Evolutionary conservation across 164 flowering plant species (phyloP), one percentile per base, ranked within the genome.

Genomic region (Macadamia tetraphylla): DNA sequence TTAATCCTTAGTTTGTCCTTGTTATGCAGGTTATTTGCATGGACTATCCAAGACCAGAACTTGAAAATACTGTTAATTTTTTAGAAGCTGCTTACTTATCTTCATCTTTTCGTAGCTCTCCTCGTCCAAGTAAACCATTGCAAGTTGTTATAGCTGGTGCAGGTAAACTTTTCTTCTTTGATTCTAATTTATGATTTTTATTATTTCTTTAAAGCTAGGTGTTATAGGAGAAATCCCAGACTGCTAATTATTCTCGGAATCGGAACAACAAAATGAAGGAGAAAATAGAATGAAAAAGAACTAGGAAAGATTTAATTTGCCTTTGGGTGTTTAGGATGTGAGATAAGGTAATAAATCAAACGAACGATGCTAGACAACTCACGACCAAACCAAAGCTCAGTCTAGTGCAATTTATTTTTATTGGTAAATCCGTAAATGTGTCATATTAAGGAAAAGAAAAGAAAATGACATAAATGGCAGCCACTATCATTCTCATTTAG

Each of bases 81-180:
- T 67, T 94, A 70, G 97, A 94, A 70, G 98, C 98, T 72, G 96
- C 98, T 43, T 74, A 75, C 53, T 84, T 94, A n/a, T 94, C 98
- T 29, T 79, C 97, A 40, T 62, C 87, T 9, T 94, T 94, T 67
- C 84, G 81, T 29, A 32, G 78, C 72, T 73, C 88, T 77, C 60
- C 91, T 1, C 89, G 88, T 46, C 98, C 98, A 6, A 46, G 40
- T 8, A 86, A 84, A 72, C 97, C 97, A 8, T 77, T 94, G 60
- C 78, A 88, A 58, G 82, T 94, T 65, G 88, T 94, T 11, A 88
- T 94, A 80, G 97, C 92, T 70, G 98, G 98, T 64, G 96, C 97
- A 82, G 98, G 98, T 91, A 64, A 75, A 17, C n/a, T 65, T 48
- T 56, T 14, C 17, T 53, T 14, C 57, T 53, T 14, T 53, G 17